Base-by-base conservation (phyloP, 2,329 filamentous ascomycete genomes). In the Aureobasidium sp. region DNA sequence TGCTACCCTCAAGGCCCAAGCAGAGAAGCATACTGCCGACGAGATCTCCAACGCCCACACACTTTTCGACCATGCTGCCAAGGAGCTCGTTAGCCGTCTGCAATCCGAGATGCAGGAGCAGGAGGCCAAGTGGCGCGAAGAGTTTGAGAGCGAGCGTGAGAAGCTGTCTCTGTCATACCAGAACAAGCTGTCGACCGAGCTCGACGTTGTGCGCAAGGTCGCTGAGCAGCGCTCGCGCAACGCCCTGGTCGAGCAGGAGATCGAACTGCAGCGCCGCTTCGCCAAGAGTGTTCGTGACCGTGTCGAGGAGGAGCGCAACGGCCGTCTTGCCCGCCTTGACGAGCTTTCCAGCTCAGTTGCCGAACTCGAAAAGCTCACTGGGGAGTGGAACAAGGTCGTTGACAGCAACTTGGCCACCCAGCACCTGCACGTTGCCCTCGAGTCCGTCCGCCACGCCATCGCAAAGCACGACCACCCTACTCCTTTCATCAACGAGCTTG, bases 361-460 rank as follows among this genome's bases (percentile, higher is more conserved):
- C 34, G 88, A 94, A 62, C 82, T 98, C 11, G 90, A 96, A 73
- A 84, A 84, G 69, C 80, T 98, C 52, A 94, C 90, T 1, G 80
- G 81, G 1, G 85, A 89, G 60, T 97, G 90, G 90, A 94, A 91
- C 71, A 81, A 84, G 35, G 88, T 97, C 32, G 83, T 98, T 19
- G 90, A 97, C 67, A 78, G 81, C 56, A 97, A 93, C 72, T 80
- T 97, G 58, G 86, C 88, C 70, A 96, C 93, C 0, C 93, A 98
- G 71, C 90, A 97, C 72, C 83, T 98, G 24, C 89, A 96, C 66
- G 89, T 98, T 30, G 93, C 93, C 17, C 86, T 97, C 25, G 93
- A 98, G 67, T 89, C 91, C 34, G 90, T 97, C 48, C 86, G 88
- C 60, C 83, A 88, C 55, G 88, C 85, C 47, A 80, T 97, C 19